Base-by-base conservation (phyloP, 2,329 filamentous ascomycete species). In the Fusarium secorum region DNA sequence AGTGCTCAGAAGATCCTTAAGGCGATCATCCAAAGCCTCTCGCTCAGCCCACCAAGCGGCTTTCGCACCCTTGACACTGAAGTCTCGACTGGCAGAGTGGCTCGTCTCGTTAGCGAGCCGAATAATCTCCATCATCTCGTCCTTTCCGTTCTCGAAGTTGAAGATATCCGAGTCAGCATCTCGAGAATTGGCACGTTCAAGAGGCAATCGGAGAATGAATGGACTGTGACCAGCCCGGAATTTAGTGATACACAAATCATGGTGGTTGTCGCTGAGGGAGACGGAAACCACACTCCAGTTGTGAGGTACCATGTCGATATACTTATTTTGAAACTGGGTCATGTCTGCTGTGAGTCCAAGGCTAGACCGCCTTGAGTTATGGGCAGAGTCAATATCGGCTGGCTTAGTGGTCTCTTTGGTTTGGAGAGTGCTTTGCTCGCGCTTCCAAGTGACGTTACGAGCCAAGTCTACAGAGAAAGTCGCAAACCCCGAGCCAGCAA, bases 41-140 rank as follows among this genome's bases (percentile, higher is more conserved):
- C 97, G 89, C 77, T 95, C 92, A 8, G 88, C 88, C 95, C 96
- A 99, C 96, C 96, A 99, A 49, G 90, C 90, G 41, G 88, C 88
- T 78, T 93, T 94, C 32, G 92, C 90, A 38, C 90, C 91, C 78
- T 92, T 93, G 49, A 88, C 87, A 13, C 86, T 90, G 79, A 94
- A 91, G 69, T 94, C 90, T 32, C 91, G 88, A 20, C 60, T 76
- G 7, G 85, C 85, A 62, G 85, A 85, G 77, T 97, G 94, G 61
- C 95, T 95, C 67, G 91, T 97, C 68, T 91, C 88, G 78, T 98
- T 97, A 46, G 94, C 94, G 11, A 89, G 84, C 66, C 88, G 83
- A 72, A 98, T 93, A 24, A 99, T 94, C 28, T 97, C 92, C 24
- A 90, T 83, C 70, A 99, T 88, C 78, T 98, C 94, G 11, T 87